Evolutionary conservation across 1,284 basidiomycete species (phyloP).

Genomic region (Ceratorhiza oryzae-sativae): DNA sequence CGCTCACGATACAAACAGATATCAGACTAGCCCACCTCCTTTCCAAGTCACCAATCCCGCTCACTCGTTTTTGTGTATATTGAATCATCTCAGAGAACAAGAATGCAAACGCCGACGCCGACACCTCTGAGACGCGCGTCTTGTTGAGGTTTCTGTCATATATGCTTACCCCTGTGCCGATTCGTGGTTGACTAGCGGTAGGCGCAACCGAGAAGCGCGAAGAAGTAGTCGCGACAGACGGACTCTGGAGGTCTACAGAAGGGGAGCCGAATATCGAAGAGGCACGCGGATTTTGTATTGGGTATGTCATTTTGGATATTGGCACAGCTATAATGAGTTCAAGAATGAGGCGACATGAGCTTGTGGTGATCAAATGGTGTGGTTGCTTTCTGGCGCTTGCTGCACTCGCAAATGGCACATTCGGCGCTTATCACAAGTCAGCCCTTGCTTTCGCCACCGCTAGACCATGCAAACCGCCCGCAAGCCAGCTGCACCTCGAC

Average conservation of each 20-base stretch:
- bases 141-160: conserved; percentile 88
- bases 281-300: conserved; percentile 29
- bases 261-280: conserved; percentile 26
- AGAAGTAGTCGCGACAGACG: conserved; percentile 31
- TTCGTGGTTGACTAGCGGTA: conserved; percentile 28
- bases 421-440: too few species aligned
- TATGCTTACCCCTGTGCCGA: conserved; percentile 53
- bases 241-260: conserved; percentile 21
- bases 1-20: neutral
- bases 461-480: conserved; percentile 34
- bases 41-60: conserved; percentile 94
- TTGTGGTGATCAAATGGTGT: neutral
- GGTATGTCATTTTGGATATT: conserved; percentile 13
- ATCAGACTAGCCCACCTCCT: conserved; percentile 59
- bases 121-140: conserved; percentile 80
- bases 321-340: neutral
- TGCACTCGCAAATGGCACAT: too few species aligned
- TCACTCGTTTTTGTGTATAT: conserved; percentile 94
- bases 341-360: neutral
- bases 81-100: conserved; percentile 91
- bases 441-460: neutral
- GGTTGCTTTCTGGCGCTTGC: neutral
- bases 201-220: conserved; percentile 40
- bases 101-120: conserved; percentile 82
- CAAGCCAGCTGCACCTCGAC: conserved; percentile 70